Conservation (phyloP, 345 rosid species). For the Aquilaria malaccensis region DNA sequence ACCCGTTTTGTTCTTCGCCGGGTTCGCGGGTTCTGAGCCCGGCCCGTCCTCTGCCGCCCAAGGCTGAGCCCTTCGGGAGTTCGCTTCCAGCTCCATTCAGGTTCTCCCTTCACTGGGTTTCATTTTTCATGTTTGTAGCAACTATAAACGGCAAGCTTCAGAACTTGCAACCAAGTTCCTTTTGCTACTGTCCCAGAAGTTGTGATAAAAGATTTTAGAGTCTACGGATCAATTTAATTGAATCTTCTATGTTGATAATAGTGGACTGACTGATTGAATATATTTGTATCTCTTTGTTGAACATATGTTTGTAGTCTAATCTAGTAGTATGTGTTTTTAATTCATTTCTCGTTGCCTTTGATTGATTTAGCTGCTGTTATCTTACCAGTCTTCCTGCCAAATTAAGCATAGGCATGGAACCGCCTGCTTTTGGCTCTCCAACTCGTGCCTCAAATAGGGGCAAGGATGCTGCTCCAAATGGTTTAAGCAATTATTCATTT, state of each 20-base stretch:
- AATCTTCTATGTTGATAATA: background rate
- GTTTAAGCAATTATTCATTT: constrained; percentile 16
- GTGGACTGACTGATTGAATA: background rate
- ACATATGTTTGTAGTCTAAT: too few species aligned
- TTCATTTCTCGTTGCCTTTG: background rate
- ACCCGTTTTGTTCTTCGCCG: constrained; percentile 37
- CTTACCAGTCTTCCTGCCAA: constrained; percentile 56
- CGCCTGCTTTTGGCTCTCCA: constrained; percentile 49
- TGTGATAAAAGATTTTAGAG: background rate
- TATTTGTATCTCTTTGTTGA: too few species aligned
- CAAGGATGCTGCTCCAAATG: constrained; percentile 32
- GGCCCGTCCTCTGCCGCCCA: constrained; percentile 34
- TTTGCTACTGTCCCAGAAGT: too few species aligned
- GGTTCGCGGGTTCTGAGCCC: constrained; percentile 64
- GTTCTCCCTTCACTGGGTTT: constrained; percentile 23
- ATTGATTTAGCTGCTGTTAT: constrained; percentile 9
- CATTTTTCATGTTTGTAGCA: background rate
- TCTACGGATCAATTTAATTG: background rate
- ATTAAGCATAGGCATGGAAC: constrained; percentile 38
- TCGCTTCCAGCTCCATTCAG: constrained; percentile 63
- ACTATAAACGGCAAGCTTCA: too few species aligned
- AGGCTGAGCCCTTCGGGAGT: constrained; percentile 38
- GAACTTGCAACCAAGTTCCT: too few species aligned
- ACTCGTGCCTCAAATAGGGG: constrained; percentile 25
- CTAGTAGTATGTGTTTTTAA: too few species aligned